Conservation (phyloP, 176 grass and related monocot species). For the Oryza australiensis region DNA sequence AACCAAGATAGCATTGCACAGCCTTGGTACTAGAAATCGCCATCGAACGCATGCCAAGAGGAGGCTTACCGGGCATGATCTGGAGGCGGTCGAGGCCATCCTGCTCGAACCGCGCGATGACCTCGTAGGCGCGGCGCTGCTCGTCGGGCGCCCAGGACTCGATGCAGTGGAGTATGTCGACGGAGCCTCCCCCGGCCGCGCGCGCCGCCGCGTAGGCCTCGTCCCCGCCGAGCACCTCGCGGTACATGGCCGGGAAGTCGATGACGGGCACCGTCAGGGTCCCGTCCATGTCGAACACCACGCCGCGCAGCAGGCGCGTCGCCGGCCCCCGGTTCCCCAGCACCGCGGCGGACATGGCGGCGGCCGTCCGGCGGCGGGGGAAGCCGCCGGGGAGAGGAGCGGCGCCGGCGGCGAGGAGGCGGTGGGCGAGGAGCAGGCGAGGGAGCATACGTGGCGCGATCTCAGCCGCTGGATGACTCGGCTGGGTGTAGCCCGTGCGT, state of each 20-base stretch:
- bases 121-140: constrained; percentile 77
- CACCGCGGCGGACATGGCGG: constrained; percentile 27
- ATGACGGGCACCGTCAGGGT: constrained; percentile 93
- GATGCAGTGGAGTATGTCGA: constrained; percentile 87
- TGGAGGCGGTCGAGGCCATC: constrained; percentile 85
- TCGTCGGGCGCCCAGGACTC: constrained; percentile 56
- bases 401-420: constrained; percentile 20
- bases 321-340: not conserved
- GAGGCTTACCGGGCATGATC: constrained; percentile 80
- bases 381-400: constrained; percentile 17
- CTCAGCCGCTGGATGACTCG: constrained; percentile 22
- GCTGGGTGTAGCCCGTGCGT: not conserved
- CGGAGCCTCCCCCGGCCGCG: constrained; percentile 43
- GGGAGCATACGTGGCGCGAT: constrained; percentile 43
- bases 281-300: constrained; percentile 99
- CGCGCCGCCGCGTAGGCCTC: constrained; percentile 48
- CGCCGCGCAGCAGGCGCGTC: constrained; percentile 45
- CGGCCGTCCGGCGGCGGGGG: constrained; percentile 26
- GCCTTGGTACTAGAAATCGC: not conserved
- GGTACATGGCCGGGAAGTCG: constrained; percentile 89
- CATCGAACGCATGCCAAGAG: not conserved
- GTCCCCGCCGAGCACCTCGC: constrained; percentile 77
- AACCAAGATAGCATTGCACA: not conserved
- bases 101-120: constrained; percentile 81
- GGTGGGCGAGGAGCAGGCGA: constrained; percentile 32